Percentiles rank a stretch among this genome's conserved stretches.
Evolutionary conservation across 2,329 filamentous ascomycete species (phyloP).

Genomic region (Aulographum hederae): DNA sequence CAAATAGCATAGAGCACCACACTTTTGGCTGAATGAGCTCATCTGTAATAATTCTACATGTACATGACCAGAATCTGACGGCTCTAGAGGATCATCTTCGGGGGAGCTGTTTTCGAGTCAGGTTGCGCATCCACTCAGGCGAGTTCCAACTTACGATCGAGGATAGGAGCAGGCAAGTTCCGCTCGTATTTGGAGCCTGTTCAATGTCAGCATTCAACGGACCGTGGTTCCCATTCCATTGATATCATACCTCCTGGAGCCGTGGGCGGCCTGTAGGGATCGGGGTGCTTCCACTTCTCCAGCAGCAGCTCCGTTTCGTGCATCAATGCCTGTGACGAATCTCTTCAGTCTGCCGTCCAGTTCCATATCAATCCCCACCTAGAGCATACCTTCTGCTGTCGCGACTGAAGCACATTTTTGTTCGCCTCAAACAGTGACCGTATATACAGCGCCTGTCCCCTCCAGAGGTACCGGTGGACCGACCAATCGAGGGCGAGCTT

Average conservation of each 20-base stretch:
- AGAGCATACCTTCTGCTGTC: conserved; percentile 59
- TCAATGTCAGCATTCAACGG: conserved; percentile 5
- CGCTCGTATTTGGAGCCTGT: conserved; percentile 89
- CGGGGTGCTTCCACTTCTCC: conserved; percentile 92
- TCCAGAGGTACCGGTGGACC: conserved; percentile 82
- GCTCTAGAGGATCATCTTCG: conserved; percentile 6
- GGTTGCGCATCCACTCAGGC: conserved; percentile 7
- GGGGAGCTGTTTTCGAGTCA: conserved; percentile 4
- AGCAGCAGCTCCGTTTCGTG: conserved; percentile 76
- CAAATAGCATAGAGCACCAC: too few relatives aligned
- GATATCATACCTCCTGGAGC: conserved; percentile 65
- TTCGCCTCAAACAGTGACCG: conserved; percentile 91
- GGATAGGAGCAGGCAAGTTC: conserved; percentile 64
- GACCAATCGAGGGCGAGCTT: conserved; percentile 93
- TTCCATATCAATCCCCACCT: conserved; percentile 9
- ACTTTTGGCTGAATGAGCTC: too few relatives aligned
- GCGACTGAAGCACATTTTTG: conserved; percentile 62
- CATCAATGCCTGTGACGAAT: conserved; percentile 49
- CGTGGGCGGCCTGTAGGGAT: conserved; percentile 76
- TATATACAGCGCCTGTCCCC: conserved; percentile 90
- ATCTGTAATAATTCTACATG: too few relatives aligned
- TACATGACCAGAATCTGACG: too few relatives aligned
- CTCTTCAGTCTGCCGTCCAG: too few relatives aligned
- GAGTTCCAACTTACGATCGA: conserved; percentile 52
- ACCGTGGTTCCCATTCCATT: conserved; percentile 3